Conservation (phyloP, 2,329 filamentous ascomycete species). For the Zasmidium citrigriseum region DNA sequence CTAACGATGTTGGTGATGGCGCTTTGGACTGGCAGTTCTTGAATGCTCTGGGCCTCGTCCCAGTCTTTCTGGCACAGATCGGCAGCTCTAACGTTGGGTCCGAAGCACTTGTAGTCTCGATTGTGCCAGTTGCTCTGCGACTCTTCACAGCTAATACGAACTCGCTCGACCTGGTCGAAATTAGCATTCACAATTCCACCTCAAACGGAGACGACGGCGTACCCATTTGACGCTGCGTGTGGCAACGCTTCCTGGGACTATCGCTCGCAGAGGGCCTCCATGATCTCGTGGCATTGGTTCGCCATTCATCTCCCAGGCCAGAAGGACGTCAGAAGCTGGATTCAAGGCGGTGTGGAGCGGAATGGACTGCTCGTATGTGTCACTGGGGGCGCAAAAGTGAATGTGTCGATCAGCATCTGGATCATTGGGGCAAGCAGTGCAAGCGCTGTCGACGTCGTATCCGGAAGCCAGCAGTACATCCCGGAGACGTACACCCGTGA, state of each 20-base stretch:
- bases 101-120: conserved; percentile 69
- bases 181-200: neutral
- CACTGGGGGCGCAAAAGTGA: conserved; percentile 46
- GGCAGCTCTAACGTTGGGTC: conserved; percentile 44
- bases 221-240: conserved; percentile 64
- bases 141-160: conserved; percentile 67
- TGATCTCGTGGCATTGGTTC: conserved; percentile 65
- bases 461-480: conserved; percentile 61
- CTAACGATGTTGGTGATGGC: conserved; percentile 56
- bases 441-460: conserved; percentile 38
- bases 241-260: conserved; percentile 66
- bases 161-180: conserved; percentile 45
- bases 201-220: neutral
- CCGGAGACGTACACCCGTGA: conserved; percentile 58
- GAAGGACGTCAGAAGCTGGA: conserved; percentile 63
- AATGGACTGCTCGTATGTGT: conserved; percentile 27
- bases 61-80: conserved; percentile 57
- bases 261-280: conserved; percentile 62
- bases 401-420: conserved; percentile 49
- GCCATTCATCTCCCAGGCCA: conserved; percentile 73
- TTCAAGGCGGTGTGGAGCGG: conserved; percentile 51
- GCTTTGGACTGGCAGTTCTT: conserved; percentile 68
- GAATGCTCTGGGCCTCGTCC: conserved; percentile 64
- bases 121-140: conserved; percentile 66
- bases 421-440: conserved; percentile 30